Evolutionary conservation across 371 early-diverging fungal species (phyloP).

Genomic region (Mucor racemosus): DNA sequence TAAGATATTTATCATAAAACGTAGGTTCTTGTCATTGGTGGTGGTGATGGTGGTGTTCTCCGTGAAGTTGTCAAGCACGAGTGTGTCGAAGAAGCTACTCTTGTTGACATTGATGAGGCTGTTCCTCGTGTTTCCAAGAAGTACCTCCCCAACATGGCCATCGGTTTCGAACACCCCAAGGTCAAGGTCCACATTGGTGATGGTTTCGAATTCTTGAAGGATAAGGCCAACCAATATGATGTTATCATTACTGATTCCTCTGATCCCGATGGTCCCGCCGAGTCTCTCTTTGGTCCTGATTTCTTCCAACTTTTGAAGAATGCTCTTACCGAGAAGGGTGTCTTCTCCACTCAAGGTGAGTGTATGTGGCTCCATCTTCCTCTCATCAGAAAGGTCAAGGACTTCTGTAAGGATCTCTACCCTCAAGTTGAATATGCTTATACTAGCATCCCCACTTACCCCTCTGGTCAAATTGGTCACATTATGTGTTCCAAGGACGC

Average conservation of each 20-base stretch:
- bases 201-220: slow-evolving; percentile 91
- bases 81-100: slow-evolving; percentile 84
- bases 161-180: slow-evolving; percentile 94
- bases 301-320: slow-evolving; percentile 92
- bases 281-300: slow-evolving; percentile 86
- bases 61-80: slow-evolving; percentile 97
- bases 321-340: slow-evolving; percentile 90
- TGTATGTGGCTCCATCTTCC: slow-evolving; percentile 96
- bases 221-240: slow-evolving; percentile 86
- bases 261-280: slow-evolving; percentile 97
- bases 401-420: slow-evolving; percentile 79
- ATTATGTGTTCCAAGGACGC: slow-evolving; percentile 88
- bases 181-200: slow-evolving; percentile 94
- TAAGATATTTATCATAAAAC: background rate
- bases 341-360: slow-evolving; percentile 96
- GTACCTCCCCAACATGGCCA: slow-evolving; percentile 92
- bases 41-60: slow-evolving; percentile 98
- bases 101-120: slow-evolving; percentile 97
- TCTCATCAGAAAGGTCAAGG: slow-evolving; percentile 87
- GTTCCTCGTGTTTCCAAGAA: slow-evolving; percentile 90
- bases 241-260: slow-evolving; percentile 98
- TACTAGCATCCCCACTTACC: slow-evolving; percentile 95
- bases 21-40: slow-evolving; percentile 96
- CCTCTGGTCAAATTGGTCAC: slow-evolving; percentile 96
- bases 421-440: slow-evolving; percentile 92